A percentile compares a stretch with the other conserved stretches of the same genome.
Conservation (phyloP, 2,329 filamentous ascomycete species). For the Talaromyces atroroseus region DNA sequence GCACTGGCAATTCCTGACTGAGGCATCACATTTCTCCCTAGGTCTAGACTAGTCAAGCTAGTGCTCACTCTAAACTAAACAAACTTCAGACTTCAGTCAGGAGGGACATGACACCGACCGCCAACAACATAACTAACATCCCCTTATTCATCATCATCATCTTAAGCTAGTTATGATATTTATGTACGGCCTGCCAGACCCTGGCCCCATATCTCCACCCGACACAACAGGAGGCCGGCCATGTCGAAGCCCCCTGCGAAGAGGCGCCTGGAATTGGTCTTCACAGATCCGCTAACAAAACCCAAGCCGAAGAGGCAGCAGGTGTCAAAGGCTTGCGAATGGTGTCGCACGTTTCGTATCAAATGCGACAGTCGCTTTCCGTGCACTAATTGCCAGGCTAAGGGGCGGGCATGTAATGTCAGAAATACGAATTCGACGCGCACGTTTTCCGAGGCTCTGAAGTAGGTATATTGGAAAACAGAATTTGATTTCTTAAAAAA, state of each 20-base stretch:
- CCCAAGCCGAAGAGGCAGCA: conserved; percentile 9
- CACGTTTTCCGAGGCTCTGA: conserved; percentile 3
- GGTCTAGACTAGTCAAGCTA: too few species aligned
- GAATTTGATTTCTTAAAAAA: too few species aligned
- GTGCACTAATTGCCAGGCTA: conserved; percentile 9
- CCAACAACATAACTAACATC: too few species aligned
- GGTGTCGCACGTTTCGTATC: conserved; percentile 9
- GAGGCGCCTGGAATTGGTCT: neutral
- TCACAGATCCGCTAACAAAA: conserved; percentile 4
- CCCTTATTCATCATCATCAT: too few species aligned
- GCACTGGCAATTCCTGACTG: too few species aligned
- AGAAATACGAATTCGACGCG: neutral
- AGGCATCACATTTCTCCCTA: too few species aligned
- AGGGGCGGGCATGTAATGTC: conserved; percentile 5
- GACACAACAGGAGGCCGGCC: neutral
- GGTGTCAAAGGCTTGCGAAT: conserved; percentile 9
- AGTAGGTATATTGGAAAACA: neutral
- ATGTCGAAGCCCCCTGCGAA: neutral
- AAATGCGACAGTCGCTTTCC: conserved; percentile 12
- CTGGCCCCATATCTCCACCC: neutral
- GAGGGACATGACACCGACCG: too few species aligned
- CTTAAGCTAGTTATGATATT: too few species aligned
- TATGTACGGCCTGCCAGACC: neutral
- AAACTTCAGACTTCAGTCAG: too few species aligned
- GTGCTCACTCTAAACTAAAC: too few species aligned